These are phyloP conservation scores for Corchorus olitorius DNA, from an alignment of 345 rosid species.

Conservation along the genomic window DNA sequence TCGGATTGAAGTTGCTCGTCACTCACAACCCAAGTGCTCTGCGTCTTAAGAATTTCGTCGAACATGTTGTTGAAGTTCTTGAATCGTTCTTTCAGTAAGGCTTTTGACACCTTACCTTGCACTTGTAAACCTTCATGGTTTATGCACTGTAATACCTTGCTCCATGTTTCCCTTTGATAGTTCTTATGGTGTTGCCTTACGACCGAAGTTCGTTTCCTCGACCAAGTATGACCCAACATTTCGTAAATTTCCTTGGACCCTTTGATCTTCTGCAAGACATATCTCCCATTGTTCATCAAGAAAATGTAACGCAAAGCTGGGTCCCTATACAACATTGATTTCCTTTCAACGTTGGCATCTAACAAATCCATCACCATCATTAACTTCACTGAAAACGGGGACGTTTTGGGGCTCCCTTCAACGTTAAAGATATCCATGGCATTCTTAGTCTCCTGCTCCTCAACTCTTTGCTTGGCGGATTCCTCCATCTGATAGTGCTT, in stretches of 20 bases:
- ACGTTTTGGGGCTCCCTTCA: constrained; percentile 29
- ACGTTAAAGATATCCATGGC: background rate
- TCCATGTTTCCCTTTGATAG: constrained; percentile 89
- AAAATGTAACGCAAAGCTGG: constrained; percentile 61
- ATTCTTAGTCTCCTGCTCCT: background rate
- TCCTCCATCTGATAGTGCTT: constrained; percentile 33
- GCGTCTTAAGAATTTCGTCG: constrained; percentile 87
- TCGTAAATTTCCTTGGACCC: constrained; percentile 64
- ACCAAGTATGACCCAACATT: constrained; percentile 62
- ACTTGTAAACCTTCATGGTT: constrained; percentile 68
- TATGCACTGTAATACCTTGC: constrained; percentile 57
- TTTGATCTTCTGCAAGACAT: constrained; percentile 73
- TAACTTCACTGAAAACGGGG: constrained; percentile 48
- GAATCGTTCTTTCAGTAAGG: constrained; percentile 75
- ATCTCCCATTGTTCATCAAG: constrained; percentile 93
- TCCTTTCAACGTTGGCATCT: constrained; percentile 63
- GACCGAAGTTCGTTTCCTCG: constrained; percentile 62
- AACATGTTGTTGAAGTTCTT: constrained; percentile 73
- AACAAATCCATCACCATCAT: constrained; percentile 65
- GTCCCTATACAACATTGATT: constrained; percentile 66
- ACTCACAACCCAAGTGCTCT: constrained; percentile 82
- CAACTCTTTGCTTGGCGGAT: background rate
- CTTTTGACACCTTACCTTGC: constrained; percentile 65
- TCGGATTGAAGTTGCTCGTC: constrained; percentile 91
- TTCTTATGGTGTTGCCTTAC: constrained; percentile 77